Evolutionary conservation across 23 red algal genomes (phyloP), one percentile per base, ranked within the genome.

Genomic region (Cyanidioschyzon merolae): DNA sequence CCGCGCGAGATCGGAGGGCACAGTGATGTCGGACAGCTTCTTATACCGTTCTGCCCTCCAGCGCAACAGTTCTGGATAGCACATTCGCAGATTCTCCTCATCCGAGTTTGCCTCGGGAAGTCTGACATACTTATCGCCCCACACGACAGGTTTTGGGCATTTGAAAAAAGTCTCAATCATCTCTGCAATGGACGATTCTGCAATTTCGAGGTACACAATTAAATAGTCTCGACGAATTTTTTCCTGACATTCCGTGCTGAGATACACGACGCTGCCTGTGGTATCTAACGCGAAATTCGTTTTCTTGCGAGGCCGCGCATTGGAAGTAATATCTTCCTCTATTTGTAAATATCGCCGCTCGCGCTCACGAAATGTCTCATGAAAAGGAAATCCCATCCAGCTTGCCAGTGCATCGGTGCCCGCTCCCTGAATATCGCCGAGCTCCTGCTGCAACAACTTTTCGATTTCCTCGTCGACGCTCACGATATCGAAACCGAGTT

Each of bases 341-440:
- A 86, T 74, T n/a, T 80, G 34, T 30, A 98, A 76, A 75, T 98
- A 98, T 2, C 68, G 38, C 37, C 0, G 58, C 83, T 91, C 79
- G 40, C 83, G 86, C 38, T 76, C 76, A 21, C 41, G 36, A 68
- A 91, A 91, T n/a, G 58, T 85, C 29, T 78, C 36, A 37, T 98
- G 88, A 34, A 37, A 88, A 38, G 94, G 94, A 41, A 86, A 92
- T 41, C 94, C 94, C 94, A 98, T 98, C 94, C 94, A 98, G 40
- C 85, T 82, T 15, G 94, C 94, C 39, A 98, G 71, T 25, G 88
- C 94, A 25, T 91, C 85, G 79, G 91, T 98, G 39, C 94, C 94
- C 0, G 59, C 41, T 67, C 89, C 68, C 1, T 88, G 82, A 27
- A 79, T 32, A 54, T 57, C 36, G 27, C 34, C 0, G 15, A 98